Conservation (phyloP, 2,329 filamentous ascomycete species). For the Periconia sp. region DNA sequence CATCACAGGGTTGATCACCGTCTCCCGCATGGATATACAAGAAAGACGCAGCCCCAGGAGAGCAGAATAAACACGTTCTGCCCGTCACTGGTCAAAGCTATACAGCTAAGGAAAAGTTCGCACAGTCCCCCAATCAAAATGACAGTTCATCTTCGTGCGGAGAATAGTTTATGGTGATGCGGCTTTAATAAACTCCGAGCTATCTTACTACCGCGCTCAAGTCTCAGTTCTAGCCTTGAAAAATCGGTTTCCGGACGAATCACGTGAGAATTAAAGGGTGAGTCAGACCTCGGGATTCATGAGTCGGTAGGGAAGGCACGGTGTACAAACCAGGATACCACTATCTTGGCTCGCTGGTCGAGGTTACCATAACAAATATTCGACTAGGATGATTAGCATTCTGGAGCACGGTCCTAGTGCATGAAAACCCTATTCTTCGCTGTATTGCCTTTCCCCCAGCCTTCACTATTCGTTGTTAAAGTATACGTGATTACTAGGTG, state of each 20-base stretch:
- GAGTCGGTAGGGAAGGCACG: not conserved
- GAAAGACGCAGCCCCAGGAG: too few species aligned
- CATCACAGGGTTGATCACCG: too few species aligned
- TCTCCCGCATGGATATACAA: too few species aligned
- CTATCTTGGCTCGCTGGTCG: too few species aligned
- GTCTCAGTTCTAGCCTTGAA: not conserved
- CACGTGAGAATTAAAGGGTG: not conserved
- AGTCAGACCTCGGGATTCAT: not conserved
- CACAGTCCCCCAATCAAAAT: too few species aligned
- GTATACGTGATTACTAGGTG: too few species aligned
- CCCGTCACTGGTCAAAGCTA: too few species aligned
- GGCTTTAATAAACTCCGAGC: not conserved
- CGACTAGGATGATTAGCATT: not conserved
- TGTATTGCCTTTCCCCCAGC: not conserved
- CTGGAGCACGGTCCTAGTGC: not conserved
- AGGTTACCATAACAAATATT: not conserved
- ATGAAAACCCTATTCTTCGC: not conserved
- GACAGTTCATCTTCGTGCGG: too few species aligned
- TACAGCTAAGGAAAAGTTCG: too few species aligned
- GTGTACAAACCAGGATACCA: too few species aligned
- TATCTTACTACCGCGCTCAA: not conserved
- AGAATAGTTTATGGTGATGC: not conserved
- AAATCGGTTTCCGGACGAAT: not conserved
- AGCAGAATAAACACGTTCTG: too few species aligned
- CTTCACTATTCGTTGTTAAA: not conserved